These are phyloP conservation scores for Laburnicola sp. DNA, from an alignment of 2,329 filamentous ascomycete genomes.

Conservation along the genomic window DNA sequence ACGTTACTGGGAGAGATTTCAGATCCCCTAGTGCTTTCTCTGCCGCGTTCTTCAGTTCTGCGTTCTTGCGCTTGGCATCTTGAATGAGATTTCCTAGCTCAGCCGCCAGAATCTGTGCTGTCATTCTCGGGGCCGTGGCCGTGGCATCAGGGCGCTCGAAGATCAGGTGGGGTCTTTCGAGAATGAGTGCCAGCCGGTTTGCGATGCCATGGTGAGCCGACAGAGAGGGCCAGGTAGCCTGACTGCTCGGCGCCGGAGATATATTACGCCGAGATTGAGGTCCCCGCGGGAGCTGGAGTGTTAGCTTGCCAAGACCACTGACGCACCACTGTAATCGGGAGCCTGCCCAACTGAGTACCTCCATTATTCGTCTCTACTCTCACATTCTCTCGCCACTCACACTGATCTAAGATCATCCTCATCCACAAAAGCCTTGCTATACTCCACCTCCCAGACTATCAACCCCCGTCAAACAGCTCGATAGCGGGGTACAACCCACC, in stretches of 20 bases:
- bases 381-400: background rate
- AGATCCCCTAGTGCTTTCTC: constrained; percentile 93
- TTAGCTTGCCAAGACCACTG: constrained; percentile 3
- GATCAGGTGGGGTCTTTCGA: constrained; percentile 4
- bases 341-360: background rate
- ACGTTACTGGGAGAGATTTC: constrained; percentile 71
- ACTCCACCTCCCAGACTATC: background rate
- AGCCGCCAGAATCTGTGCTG: constrained; percentile 82
- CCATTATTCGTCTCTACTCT: background rate
- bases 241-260: constrained; percentile 8
- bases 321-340: constrained; percentile 4
- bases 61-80: constrained; percentile 93
- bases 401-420: background rate
- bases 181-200: constrained; percentile 1
- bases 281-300: background rate
- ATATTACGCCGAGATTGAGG: constrained; percentile 10
- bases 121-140: constrained; percentile 63
- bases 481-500: constrained; percentile 41
- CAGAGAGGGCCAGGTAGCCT: constrained; percentile 24
- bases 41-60: constrained; percentile 85
- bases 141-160: constrained; percentile 27
- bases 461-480: constrained; percentile 13
- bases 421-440: too few relatives aligned
- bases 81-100: constrained; percentile 90
- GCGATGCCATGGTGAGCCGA: constrained; percentile 9